Evolutionary conservation across 164 flowering plant species (phyloP), one percentile per base, ranked within the genome.

Genomic region (Vitis rotundifolia): DNA sequence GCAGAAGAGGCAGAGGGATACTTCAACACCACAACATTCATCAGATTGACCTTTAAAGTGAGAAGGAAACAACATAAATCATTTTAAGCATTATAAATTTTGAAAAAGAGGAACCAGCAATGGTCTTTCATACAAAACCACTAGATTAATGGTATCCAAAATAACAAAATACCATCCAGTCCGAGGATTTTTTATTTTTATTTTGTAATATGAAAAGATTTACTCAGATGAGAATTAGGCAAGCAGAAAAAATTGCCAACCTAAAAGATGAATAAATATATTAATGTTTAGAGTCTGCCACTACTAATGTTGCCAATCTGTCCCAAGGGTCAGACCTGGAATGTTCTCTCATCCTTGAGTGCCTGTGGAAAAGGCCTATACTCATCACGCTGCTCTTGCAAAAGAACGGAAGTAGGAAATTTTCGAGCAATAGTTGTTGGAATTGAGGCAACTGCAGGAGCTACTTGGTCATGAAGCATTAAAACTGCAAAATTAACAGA

Each of bases 351-450:
- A 56, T 88, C 91, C 75, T 75, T 82, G 16, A 50, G 64, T 15
- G 68, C 57, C 57, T 75, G 77, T 71, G 77, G 59, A 12, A 68
- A 66, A 62, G 88, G 53, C 71, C 75, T 84, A 74, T 68, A 59
- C 16, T 87, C 92, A 77, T 85, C 84, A 44, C 82, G 88, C 75
- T 85, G 91, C 75, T 88, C 93, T 80, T 83, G 91, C 54, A 80
- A 78, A 67, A 81, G 82, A 77, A 83, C 85, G 31, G 92, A 86
- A 15, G 87, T 67, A 29, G 90, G 86, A 78, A 85, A 77, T 71
- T 77, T 70, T 11, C 79, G 79, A 72, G 84, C 63, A 14, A 75
- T 47, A 69, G 82, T 53, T 57, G 81, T 73, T 61, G 76, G 83
- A 74, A 67, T 5, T 56, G 83, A 80, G 22, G 76, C 55, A 68